Base-by-base conservation (phyloP, 2,329 filamentous ascomycete species). In the Pyrenochaeta sp. region DNA sequence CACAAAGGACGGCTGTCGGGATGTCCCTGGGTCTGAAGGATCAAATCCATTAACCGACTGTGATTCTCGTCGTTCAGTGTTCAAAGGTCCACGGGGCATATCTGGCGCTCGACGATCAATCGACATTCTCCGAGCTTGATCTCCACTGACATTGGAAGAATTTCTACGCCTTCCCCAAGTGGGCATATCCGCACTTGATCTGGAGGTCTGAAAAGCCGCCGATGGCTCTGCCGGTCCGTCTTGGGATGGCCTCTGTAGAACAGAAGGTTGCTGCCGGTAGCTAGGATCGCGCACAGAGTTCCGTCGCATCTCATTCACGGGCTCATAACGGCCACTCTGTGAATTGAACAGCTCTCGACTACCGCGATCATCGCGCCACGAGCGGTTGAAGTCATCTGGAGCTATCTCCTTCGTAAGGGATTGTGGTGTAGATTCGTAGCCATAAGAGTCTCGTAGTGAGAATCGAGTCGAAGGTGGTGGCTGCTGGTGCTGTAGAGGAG, bases 281-380 rank as follows among this genome's bases (percentile, higher is more conserved):
- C 85, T 83, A 49, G 95, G 90, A 49, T 87, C 85, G 45, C 90
- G 86, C 60, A 85, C 79, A 27, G 89, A 87, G 15, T 68, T 86
- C 60, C 91, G 87, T 32, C 92, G 88, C 58, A 78, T 81, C 49
- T 97, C 92, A 46, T 85, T 81, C 3, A 93, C 94, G 14, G 93
- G 92, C 72, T 98, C 94, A 65, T 97, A 96, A 45, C 92, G 89
- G 15, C 94, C 94, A 48, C 92, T 97, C 49, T 96, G 90, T n/a
- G 94, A 96, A 73, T 98, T 97, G 78, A 88, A 98, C 0, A 98
- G 81, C 74, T 98, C 93, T 21, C 90, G 83, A 57, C 86, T 87
- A 10, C 83, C 81, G 50, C 84, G 81, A 4, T 87, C 85, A 57
- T 97, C 92, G 67, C 90, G 85, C 88, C 91, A 96, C 30, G 89